These are phyloP conservation scores for Prinsepia uniflora DNA, from an alignment of 306 rosid species.

Conservation along the genomic window DNA sequence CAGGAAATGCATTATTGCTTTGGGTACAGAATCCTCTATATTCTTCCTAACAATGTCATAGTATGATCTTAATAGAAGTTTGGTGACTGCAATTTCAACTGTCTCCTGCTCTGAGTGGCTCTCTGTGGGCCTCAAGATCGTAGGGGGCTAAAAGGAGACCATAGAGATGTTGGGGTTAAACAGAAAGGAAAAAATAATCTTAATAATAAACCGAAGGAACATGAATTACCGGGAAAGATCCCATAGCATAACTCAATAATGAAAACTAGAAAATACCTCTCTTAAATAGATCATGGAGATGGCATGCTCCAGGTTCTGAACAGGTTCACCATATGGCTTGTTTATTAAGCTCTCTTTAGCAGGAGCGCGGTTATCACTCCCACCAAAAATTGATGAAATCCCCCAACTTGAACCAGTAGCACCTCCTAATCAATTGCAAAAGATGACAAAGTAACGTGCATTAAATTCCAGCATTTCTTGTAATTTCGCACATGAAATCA, in stretches of 20 bases:
- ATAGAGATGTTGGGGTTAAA: conserved; percentile 18
- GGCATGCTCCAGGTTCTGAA: conserved; percentile 59
- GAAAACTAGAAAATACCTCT: conserved; percentile 51
- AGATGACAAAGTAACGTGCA: conserved; percentile 11
- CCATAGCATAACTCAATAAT: conserved; percentile 11
- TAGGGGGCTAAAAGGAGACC: conserved; percentile 65
- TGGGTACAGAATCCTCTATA: conserved; percentile 80
- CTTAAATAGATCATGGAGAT: conserved; percentile 74
- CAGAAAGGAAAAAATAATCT: conserved; percentile 9
- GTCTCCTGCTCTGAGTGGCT: conserved; percentile 72
- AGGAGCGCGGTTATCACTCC: conserved; percentile 56
- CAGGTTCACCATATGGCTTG: conserved; percentile 55
- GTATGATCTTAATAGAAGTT: conserved; percentile 80
- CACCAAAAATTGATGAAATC: conserved; percentile 88
- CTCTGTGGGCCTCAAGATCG: conserved; percentile 87
- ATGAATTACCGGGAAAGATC: not conserved
- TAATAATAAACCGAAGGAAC: not conserved
- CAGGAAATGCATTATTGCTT: conserved; percentile 98
- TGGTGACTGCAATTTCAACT: conserved; percentile 72
- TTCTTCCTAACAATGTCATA: conserved; percentile 93
- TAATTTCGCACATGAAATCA: not conserved
- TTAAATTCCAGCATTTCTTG: not conserved
- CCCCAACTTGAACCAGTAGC: conserved; percentile 75
- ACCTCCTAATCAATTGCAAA: conserved; percentile 44
- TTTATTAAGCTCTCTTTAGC: conserved; percentile 50